Conservation (phyloP, 768 basidiomycete species). For the Daedaleopsis nitida region DNA sequence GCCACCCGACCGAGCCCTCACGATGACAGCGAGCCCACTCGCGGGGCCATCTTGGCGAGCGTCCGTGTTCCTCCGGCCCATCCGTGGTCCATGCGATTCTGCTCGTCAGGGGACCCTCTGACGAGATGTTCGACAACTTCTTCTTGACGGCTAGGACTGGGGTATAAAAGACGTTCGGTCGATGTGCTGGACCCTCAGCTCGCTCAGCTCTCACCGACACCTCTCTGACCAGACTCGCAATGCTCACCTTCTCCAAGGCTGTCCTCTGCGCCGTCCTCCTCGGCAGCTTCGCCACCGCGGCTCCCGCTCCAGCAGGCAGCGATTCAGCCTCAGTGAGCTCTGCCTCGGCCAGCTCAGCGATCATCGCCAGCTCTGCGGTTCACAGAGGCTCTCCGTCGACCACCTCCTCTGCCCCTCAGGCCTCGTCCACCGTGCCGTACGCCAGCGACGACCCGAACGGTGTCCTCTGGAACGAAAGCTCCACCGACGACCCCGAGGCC, state of each 20-base stretch:
- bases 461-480: slow-evolving; percentile 20
- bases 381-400: slow-evolving; percentile 1
- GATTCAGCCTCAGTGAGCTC: slow-evolving; percentile 29
- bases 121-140: neutral
- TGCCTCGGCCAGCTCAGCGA: slow-evolving; percentile 7
- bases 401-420: slow-evolving; percentile 10
- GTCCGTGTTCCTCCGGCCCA: slow-evolving; percentile 15
- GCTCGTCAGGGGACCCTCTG: neutral
- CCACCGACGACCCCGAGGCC: slow-evolving; percentile 39
- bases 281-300: slow-evolving; percentile 18
- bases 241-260: slow-evolving; percentile 22
- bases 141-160: neutral
- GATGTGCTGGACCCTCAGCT: slow-evolving; percentile 1
- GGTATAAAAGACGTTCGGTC: slow-evolving; percentile 6
- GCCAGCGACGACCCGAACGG: slow-evolving; percentile 33
- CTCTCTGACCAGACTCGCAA: neutral
- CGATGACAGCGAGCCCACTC: slow-evolving; percentile 1
- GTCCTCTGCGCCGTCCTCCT: slow-evolving; percentile 26
- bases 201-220: slow-evolving; percentile 12
- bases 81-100: neutral
- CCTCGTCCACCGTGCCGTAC: slow-evolving; percentile 22
- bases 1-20: slow-evolving; percentile 11
- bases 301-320: slow-evolving; percentile 23
- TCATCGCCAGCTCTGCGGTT: neutral
- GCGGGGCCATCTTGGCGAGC: neutral